Conservation (phyloP, 805 yeast genomes). For the Saccharomycopsis sp. region DNA sequence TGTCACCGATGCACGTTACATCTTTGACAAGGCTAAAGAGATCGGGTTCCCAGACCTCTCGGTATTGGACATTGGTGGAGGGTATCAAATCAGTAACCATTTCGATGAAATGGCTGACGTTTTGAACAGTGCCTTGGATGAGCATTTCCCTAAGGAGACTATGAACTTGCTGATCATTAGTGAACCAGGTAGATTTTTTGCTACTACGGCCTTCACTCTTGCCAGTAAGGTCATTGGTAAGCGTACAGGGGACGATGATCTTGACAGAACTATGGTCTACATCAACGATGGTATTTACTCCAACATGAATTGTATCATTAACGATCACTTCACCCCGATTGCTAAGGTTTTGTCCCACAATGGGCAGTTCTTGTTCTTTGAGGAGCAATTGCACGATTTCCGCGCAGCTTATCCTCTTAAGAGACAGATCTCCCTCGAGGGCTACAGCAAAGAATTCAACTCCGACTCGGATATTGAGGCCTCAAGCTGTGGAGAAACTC, state of each 20-base stretch:
- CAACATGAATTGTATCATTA: conserved; percentile 86
- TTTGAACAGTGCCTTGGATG: conserved; percentile 48
- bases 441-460: conserved; percentile 12
- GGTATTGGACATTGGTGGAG: conserved; percentile 88
- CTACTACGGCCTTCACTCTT: conserved; percentile 76
- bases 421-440: conserved; percentile 7
- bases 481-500: conserved; percentile 21
- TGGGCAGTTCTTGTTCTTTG: conserved; percentile 37
- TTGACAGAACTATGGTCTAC: conserved; percentile 62
- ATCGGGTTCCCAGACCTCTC: conserved; percentile 42
- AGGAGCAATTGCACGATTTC: conserved; percentile 25
- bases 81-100: conserved; percentile 57
- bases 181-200: conserved; percentile 91
- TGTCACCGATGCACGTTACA: conserved; percentile 56
- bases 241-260: conserved; percentile 34
- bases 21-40: conserved; percentile 54
- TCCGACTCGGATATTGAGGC: neutral
- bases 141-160: conserved; percentile 46
- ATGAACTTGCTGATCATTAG: conserved; percentile 56
- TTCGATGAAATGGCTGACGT: conserved; percentile 55
- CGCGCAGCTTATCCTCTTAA: conserved; percentile 24
- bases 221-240: conserved; percentile 85
- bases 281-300: conserved; percentile 95
- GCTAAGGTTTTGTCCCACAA: conserved; percentile 60
- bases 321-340: conserved; percentile 80